A percentile compares a stretch with the other conserved stretches of the same genome.
These are phyloP conservation scores for Phoenix dactylifera DNA, from an alignment of 176 grass and related monocot genomes.

Conservation along the genomic window DNA sequence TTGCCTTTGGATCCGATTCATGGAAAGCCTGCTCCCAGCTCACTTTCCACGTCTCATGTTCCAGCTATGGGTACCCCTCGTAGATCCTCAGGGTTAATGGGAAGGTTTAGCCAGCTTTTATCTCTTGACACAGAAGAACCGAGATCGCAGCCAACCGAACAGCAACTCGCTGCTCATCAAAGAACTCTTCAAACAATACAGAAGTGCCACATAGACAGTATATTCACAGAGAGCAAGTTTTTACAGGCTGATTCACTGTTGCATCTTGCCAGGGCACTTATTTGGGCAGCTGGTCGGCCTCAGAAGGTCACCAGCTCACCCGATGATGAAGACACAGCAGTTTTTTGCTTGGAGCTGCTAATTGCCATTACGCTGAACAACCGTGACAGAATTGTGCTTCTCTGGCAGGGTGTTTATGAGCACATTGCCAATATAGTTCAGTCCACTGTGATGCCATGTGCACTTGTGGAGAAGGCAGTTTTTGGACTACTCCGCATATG, in stretches of 20 bases:
- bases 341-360: constrained; percentile 93
- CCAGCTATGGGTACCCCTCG: constrained; percentile 45
- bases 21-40: constrained; percentile 35
- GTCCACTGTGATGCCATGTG: constrained; percentile 92
- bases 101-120: constrained; percentile 82
- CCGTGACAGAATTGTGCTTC: constrained; percentile 81
- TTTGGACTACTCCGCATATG: constrained; percentile 89
- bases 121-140: constrained; percentile 76
- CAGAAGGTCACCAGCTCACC: constrained; percentile 62
- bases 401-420: constrained; percentile 90
- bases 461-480: constrained; percentile 93
- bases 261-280: constrained; percentile 61
- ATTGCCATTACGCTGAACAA: constrained; percentile 93
- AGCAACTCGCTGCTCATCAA: constrained; percentile 73
- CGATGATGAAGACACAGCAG: constrained; percentile 72
- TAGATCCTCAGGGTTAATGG: constrained; percentile 75
- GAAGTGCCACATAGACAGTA: constrained; percentile 75
- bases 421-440: constrained; percentile 93
- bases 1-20: constrained; percentile 45
- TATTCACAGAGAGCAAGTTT: constrained; percentile 95
- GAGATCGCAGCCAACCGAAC: constrained; percentile 66
- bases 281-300: constrained; percentile 65
- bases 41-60: constrained; percentile 33
- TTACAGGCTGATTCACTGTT: constrained; percentile 80
- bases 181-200: constrained; percentile 68